phyloP scores from a whole-genome alignment of 768 basidiomycete species.

The Phylloporus rhodoxanthus region DNA sequence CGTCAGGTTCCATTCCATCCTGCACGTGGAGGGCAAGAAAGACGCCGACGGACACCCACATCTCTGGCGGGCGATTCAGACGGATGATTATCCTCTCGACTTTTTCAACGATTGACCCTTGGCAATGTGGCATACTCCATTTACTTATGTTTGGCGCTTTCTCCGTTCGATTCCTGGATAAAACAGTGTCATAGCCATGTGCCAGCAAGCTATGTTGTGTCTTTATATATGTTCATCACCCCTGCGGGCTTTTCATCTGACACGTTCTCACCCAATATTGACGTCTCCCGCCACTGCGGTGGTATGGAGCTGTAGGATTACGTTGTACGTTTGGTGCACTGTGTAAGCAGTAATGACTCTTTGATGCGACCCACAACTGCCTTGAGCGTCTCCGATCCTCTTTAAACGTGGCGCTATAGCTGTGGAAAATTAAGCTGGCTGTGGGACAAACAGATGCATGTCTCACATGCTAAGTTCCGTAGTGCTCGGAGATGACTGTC shows the following conservation, averaged over 20 bases:
- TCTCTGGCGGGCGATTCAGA: constrained; percentile 63
- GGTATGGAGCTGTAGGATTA: constrained; percentile 1
- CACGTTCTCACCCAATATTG: neutral
- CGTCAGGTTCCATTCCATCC: constrained; percentile 66
- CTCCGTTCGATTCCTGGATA: constrained; percentile 1
- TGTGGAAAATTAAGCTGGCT: neutral
- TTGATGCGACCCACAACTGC: constrained; percentile 1
- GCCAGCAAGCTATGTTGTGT: constrained; percentile 2
- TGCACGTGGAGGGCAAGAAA: constrained; percentile 50
- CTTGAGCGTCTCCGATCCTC: neutral
- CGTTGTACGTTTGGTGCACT: constrained; percentile 4
- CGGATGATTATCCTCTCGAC: constrained; percentile 44
- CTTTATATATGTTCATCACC: neutral
- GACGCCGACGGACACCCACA: constrained; percentile 45
- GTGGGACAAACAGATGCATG: neutral
- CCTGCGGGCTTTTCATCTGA: constrained; percentile 5
- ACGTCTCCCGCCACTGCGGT: constrained; percentile 9
- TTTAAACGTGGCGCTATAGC: neutral
- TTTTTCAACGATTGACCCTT: constrained; percentile 26
- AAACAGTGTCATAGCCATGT: constrained; percentile 16
- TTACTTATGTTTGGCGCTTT: neutral
- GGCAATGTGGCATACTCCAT: neutral
- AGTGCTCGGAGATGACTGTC: neutral
- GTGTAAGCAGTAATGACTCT: constrained; percentile 1
- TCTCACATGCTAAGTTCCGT: neutral